Base-by-base conservation (phyloP, 257 asterid genomes). In the Solanum clarkiae region DNA sequence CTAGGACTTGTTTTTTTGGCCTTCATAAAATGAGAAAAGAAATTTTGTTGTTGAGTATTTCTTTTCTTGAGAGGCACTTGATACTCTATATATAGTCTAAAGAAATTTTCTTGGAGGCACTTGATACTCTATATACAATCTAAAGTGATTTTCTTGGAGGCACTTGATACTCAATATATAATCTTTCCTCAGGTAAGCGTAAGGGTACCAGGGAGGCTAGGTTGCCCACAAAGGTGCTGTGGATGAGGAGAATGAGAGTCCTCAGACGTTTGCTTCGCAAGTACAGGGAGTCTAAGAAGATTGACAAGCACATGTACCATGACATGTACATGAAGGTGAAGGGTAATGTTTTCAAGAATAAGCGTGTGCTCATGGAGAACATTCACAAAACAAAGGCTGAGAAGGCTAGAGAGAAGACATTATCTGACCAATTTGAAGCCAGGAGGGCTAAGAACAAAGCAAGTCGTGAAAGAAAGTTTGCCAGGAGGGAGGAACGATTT, bases 131-230 rank as follows among this genome's bases (percentile, higher is more conserved):
- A 40, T 9, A 18, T 18, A 4, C 5, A 18, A 9, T 70, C 17
- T 70, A 8, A 63, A 12, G 16, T 4, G 1, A 32, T 16, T 17
- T 5, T 18, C 15, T 42, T 71, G 32, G 36, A 44, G 18, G 56
- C 40, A 16, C 5, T 49, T 16, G 49, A 79, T 77, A 26, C 49
- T 79, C 65, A 79, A 18, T 16, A 53, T 2, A 2, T 10, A 26
- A 26, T 79, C 18, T 53, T 15, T 17, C 68, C 81, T 26, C 85
- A 94, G 99, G 98, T 93, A 96, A 96, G 88, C 96, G 99, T 4
- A 96, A 94, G 93, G 99, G 99, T 91, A 96, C 99, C 47, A 93
- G 98, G 88, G 98, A 96, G 87, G 99, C 99, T 10, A 94, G 99
- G 87, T 77, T 96, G 92, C 99, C 98, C 54, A 96, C 99, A 0